Percentiles rank a stretch among this genome's conserved stretches.
phyloP scores from a whole-genome alignment of 768 basidiomycete species.

The Lactarius indigo region DNA sequence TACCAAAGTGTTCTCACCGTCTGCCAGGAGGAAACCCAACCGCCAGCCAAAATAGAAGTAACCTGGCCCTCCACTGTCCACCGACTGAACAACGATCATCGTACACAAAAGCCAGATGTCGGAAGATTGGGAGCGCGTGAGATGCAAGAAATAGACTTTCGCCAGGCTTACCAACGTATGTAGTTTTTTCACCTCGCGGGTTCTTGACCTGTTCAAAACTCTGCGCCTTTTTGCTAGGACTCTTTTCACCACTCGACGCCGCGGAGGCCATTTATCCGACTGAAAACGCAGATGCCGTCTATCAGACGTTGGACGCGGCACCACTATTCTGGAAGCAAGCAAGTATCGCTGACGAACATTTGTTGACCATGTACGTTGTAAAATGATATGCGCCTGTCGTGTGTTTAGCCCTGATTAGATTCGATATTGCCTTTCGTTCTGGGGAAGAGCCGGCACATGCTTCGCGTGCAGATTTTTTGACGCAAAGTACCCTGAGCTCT shows the following conservation, averaged over 20 bases:
- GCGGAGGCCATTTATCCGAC: constrained; percentile 17
- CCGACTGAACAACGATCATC: constrained; percentile 1
- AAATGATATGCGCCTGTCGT: neutral
- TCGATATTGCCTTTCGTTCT: constrained; percentile 57
- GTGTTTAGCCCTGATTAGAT: constrained; percentile 38
- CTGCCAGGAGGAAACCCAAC: neutral
- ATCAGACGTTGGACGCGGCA: constrained; percentile 51
- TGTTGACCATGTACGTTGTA: constrained; percentile 56
- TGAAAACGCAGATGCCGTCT: constrained; percentile 38
- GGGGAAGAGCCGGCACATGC: constrained; percentile 44
- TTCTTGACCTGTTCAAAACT: neutral
- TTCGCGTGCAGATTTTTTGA: constrained; percentile 56
- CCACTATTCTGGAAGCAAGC: constrained; percentile 54
- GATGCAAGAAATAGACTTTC: constrained; percentile 47
- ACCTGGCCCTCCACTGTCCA: constrained; percentile 15
- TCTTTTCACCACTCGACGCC: constrained; percentile 22
- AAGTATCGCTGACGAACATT: constrained; percentile 46
- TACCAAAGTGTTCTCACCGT: constrained; percentile 14
- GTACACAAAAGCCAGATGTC: constrained; percentile 3
- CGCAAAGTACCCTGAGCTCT: constrained; percentile 50
- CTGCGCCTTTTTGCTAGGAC: constrained; percentile 15
- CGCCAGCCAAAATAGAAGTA: neutral
- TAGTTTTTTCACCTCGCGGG: neutral
- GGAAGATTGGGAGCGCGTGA: constrained; percentile 47
- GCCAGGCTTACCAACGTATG: constrained; percentile 54